A percentile compares a stretch with the other conserved stretches of the same genome.
Evolutionary conservation across 495 filamentous ascomycete genomes (phyloP).

Genomic region (Pseudomonodictys pantanalensis): DNA sequence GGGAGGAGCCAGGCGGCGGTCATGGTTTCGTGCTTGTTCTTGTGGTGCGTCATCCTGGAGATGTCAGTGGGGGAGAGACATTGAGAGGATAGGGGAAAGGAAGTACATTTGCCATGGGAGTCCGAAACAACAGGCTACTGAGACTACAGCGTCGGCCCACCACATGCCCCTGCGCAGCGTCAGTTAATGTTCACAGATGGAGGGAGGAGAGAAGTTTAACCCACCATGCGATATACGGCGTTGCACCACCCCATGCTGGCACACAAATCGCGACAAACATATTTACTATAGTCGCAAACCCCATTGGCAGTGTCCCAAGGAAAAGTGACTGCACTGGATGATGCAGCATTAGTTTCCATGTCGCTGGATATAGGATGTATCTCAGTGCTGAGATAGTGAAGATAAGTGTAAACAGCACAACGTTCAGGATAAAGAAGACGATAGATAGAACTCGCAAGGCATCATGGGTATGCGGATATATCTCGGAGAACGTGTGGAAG

Average conservation of each 20-base stretch:
- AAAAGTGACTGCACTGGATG: conserved; percentile 62
- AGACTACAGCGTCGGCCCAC: conserved; percentile 56
- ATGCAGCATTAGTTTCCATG: conserved; percentile 55
- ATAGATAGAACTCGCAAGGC: conserved; percentile 52
- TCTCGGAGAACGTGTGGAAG: conserved; percentile 43
- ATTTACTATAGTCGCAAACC: conserved; percentile 59
- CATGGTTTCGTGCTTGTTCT: conserved; percentile 47
- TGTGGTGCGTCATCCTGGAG: conserved; percentile 39
- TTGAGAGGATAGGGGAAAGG: not conserved
- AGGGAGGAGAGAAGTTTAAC: too few relatives aligned
- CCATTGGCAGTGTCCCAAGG: conserved; percentile 62
- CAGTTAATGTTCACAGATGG: too few relatives aligned
- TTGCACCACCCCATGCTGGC: conserved; percentile 50
- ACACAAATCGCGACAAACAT: conserved; percentile 57
- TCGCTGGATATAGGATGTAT: conserved; percentile 57
- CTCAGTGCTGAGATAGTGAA: conserved; percentile 50
- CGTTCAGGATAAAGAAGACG: conserved; percentile 55
- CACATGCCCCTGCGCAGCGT: too few relatives aligned
- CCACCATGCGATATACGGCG: conserved; percentile 42
- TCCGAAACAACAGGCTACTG: conserved; percentile 50
- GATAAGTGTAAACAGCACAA: conserved; percentile 50
- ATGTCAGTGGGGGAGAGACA: not conserved
- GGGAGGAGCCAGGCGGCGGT: conserved; percentile 62
- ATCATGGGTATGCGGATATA: conserved; percentile 54
- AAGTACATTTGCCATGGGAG: conserved; percentile 57